phyloP scores from a whole-genome alignment of 1,139 yeast species.

The Geotrichum cucujoidarum region DNA sequence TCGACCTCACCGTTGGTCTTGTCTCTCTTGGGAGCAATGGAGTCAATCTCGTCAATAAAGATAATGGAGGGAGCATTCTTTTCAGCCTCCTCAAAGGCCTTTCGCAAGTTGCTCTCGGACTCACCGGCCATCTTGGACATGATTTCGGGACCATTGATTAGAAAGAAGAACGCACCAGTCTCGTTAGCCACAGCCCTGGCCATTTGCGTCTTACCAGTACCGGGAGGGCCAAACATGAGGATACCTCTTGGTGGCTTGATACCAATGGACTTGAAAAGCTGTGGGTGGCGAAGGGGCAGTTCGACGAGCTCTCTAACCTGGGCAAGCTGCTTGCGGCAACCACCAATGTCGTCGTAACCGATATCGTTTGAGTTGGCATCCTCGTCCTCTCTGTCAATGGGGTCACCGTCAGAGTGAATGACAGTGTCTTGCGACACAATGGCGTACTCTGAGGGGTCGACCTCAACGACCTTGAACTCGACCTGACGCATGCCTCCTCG shows the following conservation, averaged over 20 bases:
- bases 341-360: slow-evolving; percentile 98
- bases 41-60: slow-evolving; percentile 96
- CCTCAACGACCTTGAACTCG: slow-evolving; percentile 96
- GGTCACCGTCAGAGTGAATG: slow-evolving; percentile 98
- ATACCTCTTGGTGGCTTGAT: slow-evolving; percentile 97
- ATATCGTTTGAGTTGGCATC: slow-evolving; percentile 94
- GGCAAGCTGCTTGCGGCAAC: slow-evolving; percentile 98
- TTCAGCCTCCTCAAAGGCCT: slow-evolving; percentile 98
- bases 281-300: slow-evolving; percentile 95
- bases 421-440: slow-evolving; percentile 98
- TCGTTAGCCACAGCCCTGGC: slow-evolving; percentile 99
- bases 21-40: slow-evolving; percentile 99
- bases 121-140: slow-evolving; percentile 99
- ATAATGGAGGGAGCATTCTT: slow-evolving; percentile 96
- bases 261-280: slow-evolving; percentile 92
- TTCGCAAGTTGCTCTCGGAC: slow-evolving; percentile 93
- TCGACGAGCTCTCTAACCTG: slow-evolving; percentile 96
- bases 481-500: slow-evolving; percentile 99
- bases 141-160: slow-evolving; percentile 98
- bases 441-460: slow-evolving; percentile 95
- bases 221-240: slow-evolving; percentile 97
- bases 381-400: slow-evolving; percentile 97
- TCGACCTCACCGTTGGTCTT: slow-evolving; percentile 99
- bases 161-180: slow-evolving; percentile 97
- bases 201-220: slow-evolving; percentile 98